Evolutionary conservation across 805 yeast species (phyloP).

Genomic region (Sungouiella thailandica): DNA sequence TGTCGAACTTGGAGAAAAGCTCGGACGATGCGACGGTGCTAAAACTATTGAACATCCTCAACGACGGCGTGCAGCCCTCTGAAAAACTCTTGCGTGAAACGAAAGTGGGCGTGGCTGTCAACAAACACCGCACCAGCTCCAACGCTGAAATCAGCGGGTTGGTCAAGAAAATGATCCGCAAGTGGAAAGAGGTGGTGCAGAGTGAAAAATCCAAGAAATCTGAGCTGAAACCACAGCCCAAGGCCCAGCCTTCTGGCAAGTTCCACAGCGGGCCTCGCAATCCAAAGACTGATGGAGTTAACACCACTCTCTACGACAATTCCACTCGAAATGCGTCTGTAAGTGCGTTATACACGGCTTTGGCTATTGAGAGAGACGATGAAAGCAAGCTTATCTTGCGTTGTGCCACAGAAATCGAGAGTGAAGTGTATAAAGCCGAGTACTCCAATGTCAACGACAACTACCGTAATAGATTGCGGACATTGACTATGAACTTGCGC

Average conservation of each 20-base stretch:
- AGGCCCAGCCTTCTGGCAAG: constrained; percentile 26
- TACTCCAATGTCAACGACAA: constrained; percentile 51
- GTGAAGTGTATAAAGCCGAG: constrained; percentile 59
- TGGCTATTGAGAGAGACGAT: constrained; percentile 73
- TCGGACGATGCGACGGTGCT: constrained; percentile 56
- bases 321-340: constrained; percentile 80
- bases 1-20: constrained; percentile 71
- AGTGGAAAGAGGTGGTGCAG: constrained; percentile 88
- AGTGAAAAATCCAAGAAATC: constrained; percentile 47
- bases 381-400: constrained; percentile 53
- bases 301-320: constrained; percentile 64
- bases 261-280: constrained; percentile 57
- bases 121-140: constrained; percentile 67
- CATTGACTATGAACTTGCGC: constrained; percentile 80
- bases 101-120: constrained; percentile 94
- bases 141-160: constrained; percentile 64
- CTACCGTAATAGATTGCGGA: constrained; percentile 80
- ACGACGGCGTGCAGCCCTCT: constrained; percentile 73
- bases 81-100: constrained; percentile 87
- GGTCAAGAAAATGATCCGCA: constrained; percentile 77
- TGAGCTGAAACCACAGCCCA: constrained; percentile 3
- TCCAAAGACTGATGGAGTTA: constrained; percentile 76
- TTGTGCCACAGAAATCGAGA: constrained; percentile 68
- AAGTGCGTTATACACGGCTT: constrained; percentile 79
- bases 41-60: constrained; percentile 60